Conservation (phyloP, 805 yeast species). For the Monosporozyma aerobia region DNA sequence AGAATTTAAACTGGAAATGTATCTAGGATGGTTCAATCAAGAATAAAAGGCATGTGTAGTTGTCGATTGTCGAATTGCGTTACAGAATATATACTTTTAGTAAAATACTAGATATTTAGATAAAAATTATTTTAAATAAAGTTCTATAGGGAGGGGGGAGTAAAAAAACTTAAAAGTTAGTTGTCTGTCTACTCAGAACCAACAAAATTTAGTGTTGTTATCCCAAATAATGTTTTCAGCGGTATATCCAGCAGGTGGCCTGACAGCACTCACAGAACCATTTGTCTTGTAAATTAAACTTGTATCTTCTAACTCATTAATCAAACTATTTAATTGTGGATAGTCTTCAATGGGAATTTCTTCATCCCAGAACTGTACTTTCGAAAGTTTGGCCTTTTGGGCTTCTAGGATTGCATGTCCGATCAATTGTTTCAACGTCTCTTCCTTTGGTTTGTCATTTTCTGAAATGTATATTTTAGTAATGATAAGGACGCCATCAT, state of each 20-base stretch:
- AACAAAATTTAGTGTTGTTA: slow-evolving; percentile 38
- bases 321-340: slow-evolving; percentile 13
- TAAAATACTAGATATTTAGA: no score
- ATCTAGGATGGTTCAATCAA: not conserved
- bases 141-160: not conserved
- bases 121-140: not conserved
- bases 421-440: slow-evolving; percentile 22
- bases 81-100: no score
- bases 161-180: not conserved
- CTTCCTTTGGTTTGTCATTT: slow-evolving; percentile 8
- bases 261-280: slow-evolving; percentile 35
- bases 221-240: slow-evolving; percentile 31
- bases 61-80: no score
- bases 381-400: slow-evolving; percentile 16
- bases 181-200: slow-evolving; percentile 32
- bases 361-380: slow-evolving; percentile 35
- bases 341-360: slow-evolving; percentile 25
- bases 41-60: not conserved
- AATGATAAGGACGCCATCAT: slow-evolving; percentile 23
- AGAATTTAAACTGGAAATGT: not conserved
- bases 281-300: slow-evolving; percentile 20
- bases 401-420: slow-evolving; percentile 32
- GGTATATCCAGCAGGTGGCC: slow-evolving; percentile 24
- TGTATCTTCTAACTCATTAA: slow-evolving; percentile 19
- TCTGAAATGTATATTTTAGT: slow-evolving; percentile 19